A percentile compares a stretch with the other conserved stretches of the same genome.
phyloP scores from a whole-genome alignment of 2,329 filamentous ascomycete species.

The Aspergillus awamori region DNA sequence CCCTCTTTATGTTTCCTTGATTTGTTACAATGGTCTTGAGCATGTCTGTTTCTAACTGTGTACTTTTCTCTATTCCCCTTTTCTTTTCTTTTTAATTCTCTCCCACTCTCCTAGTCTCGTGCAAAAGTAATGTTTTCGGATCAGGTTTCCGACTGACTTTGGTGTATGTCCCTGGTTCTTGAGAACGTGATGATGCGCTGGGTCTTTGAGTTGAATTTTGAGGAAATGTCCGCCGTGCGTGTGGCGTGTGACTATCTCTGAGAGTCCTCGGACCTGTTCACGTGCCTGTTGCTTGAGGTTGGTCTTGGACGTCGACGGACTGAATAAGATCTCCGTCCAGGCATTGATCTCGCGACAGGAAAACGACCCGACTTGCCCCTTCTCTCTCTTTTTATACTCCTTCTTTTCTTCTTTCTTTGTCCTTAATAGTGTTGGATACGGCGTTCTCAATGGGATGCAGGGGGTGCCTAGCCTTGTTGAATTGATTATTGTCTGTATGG shows the following conservation, averaged over 20 bases:
- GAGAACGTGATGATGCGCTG: not conserved
- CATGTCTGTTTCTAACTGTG: not conserved
- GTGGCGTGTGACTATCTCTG: not conserved
- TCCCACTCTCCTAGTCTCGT: not conserved
- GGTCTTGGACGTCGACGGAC: constrained; percentile 7
- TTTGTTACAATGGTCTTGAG: not conserved
- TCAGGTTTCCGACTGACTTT: constrained; percentile 24
- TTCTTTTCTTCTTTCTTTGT: constrained; percentile 2
- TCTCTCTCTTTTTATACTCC: not conserved
- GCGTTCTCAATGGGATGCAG: not conserved
- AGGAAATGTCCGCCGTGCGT: not conserved
- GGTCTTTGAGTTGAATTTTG: not conserved
- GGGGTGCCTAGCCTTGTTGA: not conserved
- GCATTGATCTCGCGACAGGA: constrained; percentile 8
- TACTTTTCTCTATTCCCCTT: not conserved
- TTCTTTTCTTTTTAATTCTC: not conserved
- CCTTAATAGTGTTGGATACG: constrained; percentile 2
- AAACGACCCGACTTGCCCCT: not conserved
- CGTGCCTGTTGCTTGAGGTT: constrained; percentile 12
- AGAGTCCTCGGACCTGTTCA: not conserved
- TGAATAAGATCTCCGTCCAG: not conserved
- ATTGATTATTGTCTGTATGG: not conserved
- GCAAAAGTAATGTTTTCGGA: not conserved
- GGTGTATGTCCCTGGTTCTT: constrained; percentile 23
- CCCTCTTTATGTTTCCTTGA: not conserved